Percentiles rank a stretch among this genome's conserved stretches.
Evolutionary conservation across 1,139 yeast genomes (phyloP).

Genomic region (Chernovozyma aurita): DNA sequence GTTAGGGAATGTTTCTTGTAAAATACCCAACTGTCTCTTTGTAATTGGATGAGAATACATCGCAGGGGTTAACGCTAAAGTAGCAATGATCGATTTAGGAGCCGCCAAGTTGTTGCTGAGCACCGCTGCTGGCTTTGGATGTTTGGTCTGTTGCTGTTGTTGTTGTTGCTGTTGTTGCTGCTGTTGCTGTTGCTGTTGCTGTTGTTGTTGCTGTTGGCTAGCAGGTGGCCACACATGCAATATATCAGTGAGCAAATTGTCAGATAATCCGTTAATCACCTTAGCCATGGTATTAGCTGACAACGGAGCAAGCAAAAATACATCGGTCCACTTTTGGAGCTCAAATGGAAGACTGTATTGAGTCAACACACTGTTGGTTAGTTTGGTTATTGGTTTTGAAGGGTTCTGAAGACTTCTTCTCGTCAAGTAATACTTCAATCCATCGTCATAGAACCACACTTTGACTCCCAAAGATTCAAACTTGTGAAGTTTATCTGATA

Average conservation of each 20-base stretch:
- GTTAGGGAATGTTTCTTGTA: slow-evolving; percentile 25
- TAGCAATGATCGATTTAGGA: slow-evolving; percentile 25
- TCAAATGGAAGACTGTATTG: slow-evolving; percentile 19
- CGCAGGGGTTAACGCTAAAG: slow-evolving; percentile 24
- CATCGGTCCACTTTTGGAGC: slow-evolving; percentile 28
- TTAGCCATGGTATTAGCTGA: slow-evolving; percentile 29
- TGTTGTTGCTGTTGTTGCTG: neutral
- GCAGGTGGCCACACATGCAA: slow-evolving; percentile 23
- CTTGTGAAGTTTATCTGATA: slow-evolving; percentile 20
- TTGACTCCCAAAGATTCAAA: slow-evolving; percentile 24
- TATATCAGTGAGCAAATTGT: slow-evolving; percentile 23
- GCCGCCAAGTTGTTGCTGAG: slow-evolving; percentile 16
- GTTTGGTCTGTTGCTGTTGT: neutral
- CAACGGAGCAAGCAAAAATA: slow-evolving; percentile 28
- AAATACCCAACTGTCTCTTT: slow-evolving; percentile 17
- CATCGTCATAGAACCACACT: slow-evolving; percentile 26
- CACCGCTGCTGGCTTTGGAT: slow-evolving; percentile 11
- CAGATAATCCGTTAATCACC: slow-evolving; percentile 23
- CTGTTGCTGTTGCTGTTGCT: neutral
- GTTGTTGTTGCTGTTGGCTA: neutral
- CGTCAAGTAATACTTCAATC: slow-evolving; percentile 15
- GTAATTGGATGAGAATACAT: slow-evolving; percentile 32
- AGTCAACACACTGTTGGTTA: slow-evolving; percentile 11
- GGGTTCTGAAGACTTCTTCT: slow-evolving; percentile 8
- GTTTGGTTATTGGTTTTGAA: slow-evolving; percentile 6